Conservation (phyloP, 768 basidiomycete genomes). For the Collybia nuda region DNA sequence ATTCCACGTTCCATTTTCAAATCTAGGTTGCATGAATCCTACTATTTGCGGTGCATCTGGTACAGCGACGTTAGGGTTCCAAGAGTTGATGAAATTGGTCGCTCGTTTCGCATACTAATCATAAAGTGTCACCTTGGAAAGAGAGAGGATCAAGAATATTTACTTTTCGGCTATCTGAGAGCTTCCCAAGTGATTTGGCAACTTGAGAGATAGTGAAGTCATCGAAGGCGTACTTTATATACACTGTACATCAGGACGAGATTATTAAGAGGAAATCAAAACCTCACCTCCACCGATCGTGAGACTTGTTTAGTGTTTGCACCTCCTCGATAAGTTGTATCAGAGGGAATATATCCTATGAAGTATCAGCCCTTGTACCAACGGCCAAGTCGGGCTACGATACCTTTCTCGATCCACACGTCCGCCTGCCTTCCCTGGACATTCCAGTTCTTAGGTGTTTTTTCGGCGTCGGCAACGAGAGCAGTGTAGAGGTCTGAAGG, state of each 20-base stretch:
- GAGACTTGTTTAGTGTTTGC: constrained; percentile 65
- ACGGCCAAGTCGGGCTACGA: not conserved
- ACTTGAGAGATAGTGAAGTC: constrained; percentile 69
- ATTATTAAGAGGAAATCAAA: not conserved
- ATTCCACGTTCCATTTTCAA: constrained; percentile 56
- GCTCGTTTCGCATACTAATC: constrained; percentile 51
- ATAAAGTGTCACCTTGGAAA: not conserved
- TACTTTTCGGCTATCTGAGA: constrained; percentile 51
- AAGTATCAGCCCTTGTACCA: not conserved
- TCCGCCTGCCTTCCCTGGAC: constrained; percentile 58
- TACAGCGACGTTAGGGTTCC: constrained; percentile 56
- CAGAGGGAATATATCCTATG: constrained; percentile 39
- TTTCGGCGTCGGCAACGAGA: constrained; percentile 58
- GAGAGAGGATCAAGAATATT: not conserved
- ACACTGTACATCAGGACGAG: no score
- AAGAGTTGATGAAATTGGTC: constrained; percentile 56
- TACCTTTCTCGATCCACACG: constrained; percentile 44
- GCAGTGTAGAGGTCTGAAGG: constrained; percentile 51
- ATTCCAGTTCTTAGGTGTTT: constrained; percentile 59
- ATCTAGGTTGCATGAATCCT: constrained; percentile 66
- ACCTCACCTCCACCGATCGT: constrained; percentile 53
- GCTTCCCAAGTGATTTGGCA: constrained; percentile 51
- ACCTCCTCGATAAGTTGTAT: constrained; percentile 44
- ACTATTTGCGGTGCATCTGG: constrained; percentile 45
- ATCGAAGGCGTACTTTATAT: constrained; percentile 49